Evolutionary conservation across 345 rosid species (phyloP).

Genomic region (Combretum micranthum): DNA sequence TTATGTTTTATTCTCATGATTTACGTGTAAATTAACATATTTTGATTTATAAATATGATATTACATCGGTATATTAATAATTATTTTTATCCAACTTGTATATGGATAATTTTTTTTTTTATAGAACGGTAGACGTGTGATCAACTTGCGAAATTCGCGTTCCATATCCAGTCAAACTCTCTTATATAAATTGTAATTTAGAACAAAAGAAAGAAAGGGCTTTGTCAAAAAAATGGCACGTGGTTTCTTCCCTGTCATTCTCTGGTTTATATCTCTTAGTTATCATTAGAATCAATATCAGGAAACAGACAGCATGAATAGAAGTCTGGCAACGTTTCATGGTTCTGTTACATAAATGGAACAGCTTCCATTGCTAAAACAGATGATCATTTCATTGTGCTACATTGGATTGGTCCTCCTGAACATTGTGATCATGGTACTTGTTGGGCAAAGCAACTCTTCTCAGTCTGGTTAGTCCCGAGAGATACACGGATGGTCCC

Average conservation of each 20-base stretch:
- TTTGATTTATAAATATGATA: too few relatives aligned
- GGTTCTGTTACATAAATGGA: conserved; percentile 35
- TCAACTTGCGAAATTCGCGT: too few relatives aligned
- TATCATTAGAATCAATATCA: background rate
- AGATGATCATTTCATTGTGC: conserved; percentile 41
- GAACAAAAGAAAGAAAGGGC: background rate
- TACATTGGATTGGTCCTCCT: conserved; percentile 51
- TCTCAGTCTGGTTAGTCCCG: conserved; percentile 29
- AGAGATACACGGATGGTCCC: background rate
- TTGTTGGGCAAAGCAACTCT: conserved; percentile 41
- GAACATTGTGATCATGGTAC: conserved; percentile 45
- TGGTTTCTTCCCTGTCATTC: conserved; percentile 17
- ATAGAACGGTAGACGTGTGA: too few relatives aligned
- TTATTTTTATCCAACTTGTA: too few relatives aligned
- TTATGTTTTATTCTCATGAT: too few relatives aligned
- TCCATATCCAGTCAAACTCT: too few relatives aligned
- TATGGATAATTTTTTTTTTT: too few relatives aligned
- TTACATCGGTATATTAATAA: too few relatives aligned
- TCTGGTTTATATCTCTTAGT: conserved; percentile 19
- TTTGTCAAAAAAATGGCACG: background rate
- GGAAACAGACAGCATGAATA: background rate
- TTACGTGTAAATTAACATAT: too few relatives aligned
- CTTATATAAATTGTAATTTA: too few relatives aligned
- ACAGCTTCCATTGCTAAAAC: conserved; percentile 26
- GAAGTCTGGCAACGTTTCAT: conserved; percentile 11